Evolutionary conservation across 805 yeast genomes (phyloP), one percentile per base, ranked within the genome.

Genomic region (Kodamaea neixiangensis): DNA sequence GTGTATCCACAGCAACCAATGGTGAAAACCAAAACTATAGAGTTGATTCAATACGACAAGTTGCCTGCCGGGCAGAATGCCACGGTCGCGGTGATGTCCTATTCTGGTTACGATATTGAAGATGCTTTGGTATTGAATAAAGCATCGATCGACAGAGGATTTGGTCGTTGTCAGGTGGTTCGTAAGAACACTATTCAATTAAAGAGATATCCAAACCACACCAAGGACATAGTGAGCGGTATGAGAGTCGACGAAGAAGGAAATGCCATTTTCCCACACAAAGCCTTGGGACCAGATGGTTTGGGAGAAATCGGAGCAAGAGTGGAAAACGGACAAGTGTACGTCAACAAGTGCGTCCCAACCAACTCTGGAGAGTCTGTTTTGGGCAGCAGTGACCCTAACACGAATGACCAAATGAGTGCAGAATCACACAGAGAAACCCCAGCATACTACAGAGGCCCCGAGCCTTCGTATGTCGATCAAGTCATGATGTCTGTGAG

Each of bases 1-100:
- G 96, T 91, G n/a, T 94, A 94, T 65, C 99, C 99, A 3, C 98
- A 94, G 71, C 98, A 94, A 67, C 99, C 99, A 0, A 89, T 94
- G 98, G 99, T 94, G 21, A 94, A 94, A 73, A 91, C 98, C 3
- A 89, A 91, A 67, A 94, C 99, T 0, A 94, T 94, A 58, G 99
- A 94, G 72, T 77, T 94, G 54, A 93, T 94, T 56, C 88, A 93
- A 54, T 94, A 94, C 67, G 99, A 94, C 70, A 92, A 94, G 66
- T 76, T 94, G 39, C 99, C 99, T 3, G 99, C 99, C 3, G 99
- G 99, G 6, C 99, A 94, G 71, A 94, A 94, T 68, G 99, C 99
- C 7, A 89, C 96, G 0, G 99, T 94, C 51, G 99, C 99, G 1
- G 99, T 94, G 35, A 94, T 94, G 99, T 90, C 97, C 6, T 94